Evolutionary conservation across 2,329 filamentous ascomycete species (phyloP).

Genomic region (Cercospora canescens): DNA sequence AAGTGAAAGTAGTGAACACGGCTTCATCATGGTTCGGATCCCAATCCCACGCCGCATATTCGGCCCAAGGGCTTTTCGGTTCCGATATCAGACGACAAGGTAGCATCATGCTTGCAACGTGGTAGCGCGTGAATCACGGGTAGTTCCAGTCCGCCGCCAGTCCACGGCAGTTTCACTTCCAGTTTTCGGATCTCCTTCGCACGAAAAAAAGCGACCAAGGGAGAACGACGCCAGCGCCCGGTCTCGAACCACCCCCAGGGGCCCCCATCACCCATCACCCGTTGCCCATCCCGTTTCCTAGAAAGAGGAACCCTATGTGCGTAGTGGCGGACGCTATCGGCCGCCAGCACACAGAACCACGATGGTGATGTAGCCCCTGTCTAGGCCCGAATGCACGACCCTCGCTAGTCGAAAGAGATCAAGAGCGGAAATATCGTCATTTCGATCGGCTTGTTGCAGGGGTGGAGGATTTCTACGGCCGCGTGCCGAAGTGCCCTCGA

Average conservation of each 20-base stretch:
- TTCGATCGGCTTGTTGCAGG: not conserved
- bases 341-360: not conserved
- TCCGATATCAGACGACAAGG: not conserved
- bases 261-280: no score
- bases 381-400: not conserved
- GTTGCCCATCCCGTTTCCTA: not conserved
- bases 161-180: not conserved
- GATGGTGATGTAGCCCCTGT: not conserved
- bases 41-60: not conserved
- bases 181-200: not conserved
- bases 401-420: not conserved
- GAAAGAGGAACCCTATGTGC: not conserved
- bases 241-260: no score
- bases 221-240: not conserved
- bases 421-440: conserved; percentile 2
- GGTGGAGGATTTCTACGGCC: not conserved
- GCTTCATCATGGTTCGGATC: not conserved
- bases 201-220: not conserved
- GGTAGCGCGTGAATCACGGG: not conserved
- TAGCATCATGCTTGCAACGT: not conserved
- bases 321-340: not conserved
- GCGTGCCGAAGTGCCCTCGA: conserved; percentile 10
- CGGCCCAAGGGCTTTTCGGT: conserved; percentile 2
- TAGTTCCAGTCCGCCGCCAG: not conserved
- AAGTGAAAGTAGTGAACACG: not conserved